Conservation (phyloP, 1,284 basidiomycete genomes). For the Apiotrichum domesticum region DNA sequence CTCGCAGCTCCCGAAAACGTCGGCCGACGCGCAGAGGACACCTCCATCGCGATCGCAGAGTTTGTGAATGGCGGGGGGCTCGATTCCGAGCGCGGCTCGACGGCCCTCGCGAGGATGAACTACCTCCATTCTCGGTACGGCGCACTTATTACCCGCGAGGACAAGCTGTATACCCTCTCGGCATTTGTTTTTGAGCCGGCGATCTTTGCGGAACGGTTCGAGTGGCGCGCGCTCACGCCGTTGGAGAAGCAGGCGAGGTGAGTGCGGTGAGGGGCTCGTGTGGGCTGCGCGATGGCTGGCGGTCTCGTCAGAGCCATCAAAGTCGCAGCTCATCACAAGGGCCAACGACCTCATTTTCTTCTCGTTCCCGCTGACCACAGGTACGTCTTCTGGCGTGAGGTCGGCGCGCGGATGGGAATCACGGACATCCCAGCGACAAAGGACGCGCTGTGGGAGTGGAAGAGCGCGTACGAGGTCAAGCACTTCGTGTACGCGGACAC, state of each 20-base stretch:
- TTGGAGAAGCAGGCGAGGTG: constrained; percentile 14
- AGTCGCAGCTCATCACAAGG: too few relatives aligned
- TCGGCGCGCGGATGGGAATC: constrained; percentile 18
- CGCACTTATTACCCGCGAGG: constrained; percentile 10
- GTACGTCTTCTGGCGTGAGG: constrained; percentile 17
- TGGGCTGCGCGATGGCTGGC: background rate
- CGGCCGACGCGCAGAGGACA: constrained; percentile 15
- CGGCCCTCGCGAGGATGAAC: constrained; percentile 16
- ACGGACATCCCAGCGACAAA: constrained; percentile 9
- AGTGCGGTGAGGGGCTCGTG: constrained; percentile 5
- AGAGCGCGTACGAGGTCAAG: constrained; percentile 1
- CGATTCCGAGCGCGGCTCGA: constrained; percentile 10
- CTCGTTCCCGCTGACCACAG: constrained; percentile 1
- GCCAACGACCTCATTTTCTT: too few relatives aligned
- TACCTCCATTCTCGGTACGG: constrained; percentile 14
- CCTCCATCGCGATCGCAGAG: constrained; percentile 13
- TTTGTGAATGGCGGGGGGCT: constrained; percentile 7
- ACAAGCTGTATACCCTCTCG: constrained; percentile 15
- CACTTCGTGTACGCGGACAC: constrained; percentile 3
- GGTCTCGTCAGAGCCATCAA: too few relatives aligned
- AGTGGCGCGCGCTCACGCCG: constrained; percentile 8
- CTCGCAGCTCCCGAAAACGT: constrained; percentile 2
- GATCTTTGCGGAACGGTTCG: background rate
- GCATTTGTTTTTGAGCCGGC: constrained; percentile 13
- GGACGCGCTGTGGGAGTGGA: constrained; percentile 9